Evolutionary conservation across 2,329 filamentous ascomycete genomes (phyloP).

Genomic region (Arthrinium puccinioides): DNA sequence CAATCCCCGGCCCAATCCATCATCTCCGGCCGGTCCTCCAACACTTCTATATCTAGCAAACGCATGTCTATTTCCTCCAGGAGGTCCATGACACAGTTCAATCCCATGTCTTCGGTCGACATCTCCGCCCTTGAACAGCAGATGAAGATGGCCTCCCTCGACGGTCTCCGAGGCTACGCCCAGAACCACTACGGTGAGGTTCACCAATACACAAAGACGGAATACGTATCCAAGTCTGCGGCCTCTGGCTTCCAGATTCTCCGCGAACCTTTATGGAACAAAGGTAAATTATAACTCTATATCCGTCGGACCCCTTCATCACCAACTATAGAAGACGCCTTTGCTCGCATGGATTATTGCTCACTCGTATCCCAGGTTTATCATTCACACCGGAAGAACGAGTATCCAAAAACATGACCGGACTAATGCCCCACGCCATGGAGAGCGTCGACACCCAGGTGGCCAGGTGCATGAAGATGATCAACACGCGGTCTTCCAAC

Average conservation of each 20-base stretch:
- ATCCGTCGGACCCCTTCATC: no score
- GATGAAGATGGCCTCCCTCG: conserved; percentile 53
- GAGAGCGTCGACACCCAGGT: conserved; percentile 54
- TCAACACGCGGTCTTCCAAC: conserved; percentile 58
- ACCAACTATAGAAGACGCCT: no score
- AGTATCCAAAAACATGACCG: conserved; percentile 56
- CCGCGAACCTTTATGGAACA: conserved; percentile 57
- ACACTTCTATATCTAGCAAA: conserved; percentile 44
- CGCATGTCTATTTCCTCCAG: conserved; percentile 41
- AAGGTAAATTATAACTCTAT: conserved; percentile 34
- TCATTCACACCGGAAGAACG: conserved; percentile 59
- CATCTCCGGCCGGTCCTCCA: conserved; percentile 38
- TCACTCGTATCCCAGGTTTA: conserved; percentile 48
- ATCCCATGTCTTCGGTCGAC: conserved; percentile 51
- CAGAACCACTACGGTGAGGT: conserved; percentile 50
- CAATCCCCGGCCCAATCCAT: conserved; percentile 44
- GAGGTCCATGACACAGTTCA: conserved; percentile 43
- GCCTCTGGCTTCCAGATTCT: conserved; percentile 56
- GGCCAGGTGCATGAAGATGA: conserved; percentile 65
- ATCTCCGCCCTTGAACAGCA: conserved; percentile 48
- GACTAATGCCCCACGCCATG: conserved; percentile 57
- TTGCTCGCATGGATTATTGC: conserved; percentile 4
- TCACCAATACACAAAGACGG: conserved; percentile 43
- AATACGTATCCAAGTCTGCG: conserved; percentile 43
- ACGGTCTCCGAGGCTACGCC: conserved; percentile 53